These are phyloP conservation scores for Pestalotiopsis sp. DNA, from an alignment of 2,329 filamentous ascomycete species.

Conservation along the genomic window DNA sequence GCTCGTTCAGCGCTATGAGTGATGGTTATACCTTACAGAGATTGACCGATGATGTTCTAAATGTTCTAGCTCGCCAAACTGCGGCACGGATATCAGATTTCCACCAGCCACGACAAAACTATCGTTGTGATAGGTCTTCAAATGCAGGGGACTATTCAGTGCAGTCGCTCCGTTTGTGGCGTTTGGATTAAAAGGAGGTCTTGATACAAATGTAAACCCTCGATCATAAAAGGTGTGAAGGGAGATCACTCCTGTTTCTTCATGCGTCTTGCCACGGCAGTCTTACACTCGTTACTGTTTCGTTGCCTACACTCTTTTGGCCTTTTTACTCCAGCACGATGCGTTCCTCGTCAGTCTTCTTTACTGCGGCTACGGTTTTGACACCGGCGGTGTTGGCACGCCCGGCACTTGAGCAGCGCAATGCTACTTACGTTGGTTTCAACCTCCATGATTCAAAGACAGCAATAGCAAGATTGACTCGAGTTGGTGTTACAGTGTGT, in stretches of 20 bases:
- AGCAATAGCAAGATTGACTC: neutral
- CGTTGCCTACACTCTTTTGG: neutral
- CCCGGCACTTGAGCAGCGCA: neutral
- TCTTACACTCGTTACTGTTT: neutral
- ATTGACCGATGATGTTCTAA: neutral
- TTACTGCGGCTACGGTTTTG: neutral
- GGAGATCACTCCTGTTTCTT: neutral
- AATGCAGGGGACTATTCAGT: neutral
- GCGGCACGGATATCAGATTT: neutral
- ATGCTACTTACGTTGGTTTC: neutral
- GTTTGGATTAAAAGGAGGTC: neutral
- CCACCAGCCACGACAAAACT: neutral
- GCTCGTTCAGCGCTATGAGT: no score
- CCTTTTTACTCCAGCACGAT: neutral
- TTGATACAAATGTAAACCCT: neutral
- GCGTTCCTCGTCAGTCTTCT: neutral
- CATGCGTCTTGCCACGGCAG: neutral
- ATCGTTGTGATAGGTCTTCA: neutral
- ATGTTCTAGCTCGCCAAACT: neutral
- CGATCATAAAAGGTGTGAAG: neutral
- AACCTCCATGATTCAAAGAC: neutral
- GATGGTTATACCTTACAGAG: neutral
- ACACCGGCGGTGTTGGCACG: neutral
- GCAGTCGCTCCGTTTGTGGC: neutral
- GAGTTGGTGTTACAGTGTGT: neutral